Base-by-base conservation (phyloP, 108 stramenopile genomes). In the Seminavis robusta region DNA sequence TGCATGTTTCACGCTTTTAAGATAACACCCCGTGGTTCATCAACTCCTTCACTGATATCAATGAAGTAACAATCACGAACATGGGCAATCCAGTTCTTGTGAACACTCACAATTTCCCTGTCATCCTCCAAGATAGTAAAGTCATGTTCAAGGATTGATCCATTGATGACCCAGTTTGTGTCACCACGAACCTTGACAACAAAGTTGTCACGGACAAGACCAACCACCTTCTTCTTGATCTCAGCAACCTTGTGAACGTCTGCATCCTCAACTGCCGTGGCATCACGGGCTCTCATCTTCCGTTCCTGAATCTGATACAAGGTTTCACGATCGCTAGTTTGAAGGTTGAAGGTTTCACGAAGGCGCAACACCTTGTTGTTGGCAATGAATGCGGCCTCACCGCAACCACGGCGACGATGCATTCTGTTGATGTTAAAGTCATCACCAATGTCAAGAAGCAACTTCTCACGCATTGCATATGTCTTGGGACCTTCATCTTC, bases 31-130 rank as follows among this genome's bases (percentile, higher is more conserved):
- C n/a, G n/a, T n/a, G n/a, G n/a, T n/a, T n/a, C 48, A 30, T 49
- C 48, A 15, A 32, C 48, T 19, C 30, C 32, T 1, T 27, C 48
- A 17, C 27, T 23, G 48, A 49, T 30, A n/a, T 49, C 48, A n/a
- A 49, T 49, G 28, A 49, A 49, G 48, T 49, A 49, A 27, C 48
- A 49, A 13, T 49, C 48, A 0, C 28, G 25, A 17, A 49, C 32
- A 1, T 28, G 48, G 11, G 48, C 28, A 27, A 49, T 49, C 48
- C 48, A 49, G 25, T 49, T 49, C 48, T 49, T 49, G 48, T 49
- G 48, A 4, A 49, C 48, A 28, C 32, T 49, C 11, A 49, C 48
- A 27, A 49, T 33, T 16, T 29, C 48, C 32, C 4, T 6, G 5
- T 31, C 48, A 27, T 23, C 28, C 48, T 49, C 48, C 48, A 32